Evolutionary conservation across 1,284 basidiomycete genomes (phyloP), one percentile per base, ranked within the genome.

Genomic region (Rhodofomes roseus): DNA sequence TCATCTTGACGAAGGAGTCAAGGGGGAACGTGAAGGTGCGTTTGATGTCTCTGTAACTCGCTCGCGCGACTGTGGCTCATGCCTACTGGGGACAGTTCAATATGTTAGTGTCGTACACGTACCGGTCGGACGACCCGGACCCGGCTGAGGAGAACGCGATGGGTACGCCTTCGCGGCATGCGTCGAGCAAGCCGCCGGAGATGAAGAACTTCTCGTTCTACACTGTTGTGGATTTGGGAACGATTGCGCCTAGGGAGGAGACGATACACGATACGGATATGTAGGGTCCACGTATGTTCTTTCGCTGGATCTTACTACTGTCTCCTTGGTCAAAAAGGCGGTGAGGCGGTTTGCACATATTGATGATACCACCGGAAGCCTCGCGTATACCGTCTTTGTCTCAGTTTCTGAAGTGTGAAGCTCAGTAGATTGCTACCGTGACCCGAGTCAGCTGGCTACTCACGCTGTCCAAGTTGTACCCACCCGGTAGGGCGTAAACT

Each of bases 31-130:
- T 93, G 61, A 90, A 89, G 81, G 92, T 92, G 56, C 46, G 83
- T 75, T 22, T 16, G 48, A 25, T 55, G 18, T 14, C 18, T 11
- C 12, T 36, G 39, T 22, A 54, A 22, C 54, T 63, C 1, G 44
- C 22, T 66, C 62, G 2, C n/a, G n/a, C n/a, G n/a, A n/a, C 27
- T 43, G 11, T 58, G 67, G 34, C 57, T 22, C 57, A 60, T 65
- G 71, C 14, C 11, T 29, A 55, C 36, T 54, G 52, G 23, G 20
- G 25, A 12, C 69, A 96, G 94, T 94, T 95, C 72, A 95, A 95
- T 68, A 89, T 96, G 84, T 81, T 95, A 60, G 88, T 97, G 1
- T 87, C 92, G 5, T 97, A 94, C 72, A 96, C 93, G 0, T 97
- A 98, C 72, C 85, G 90, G 37, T 90, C 91, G 0, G 95, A 96